These are phyloP conservation scores for Xylariaceae sp. DNA, from an alignment of 2,329 filamentous ascomycete genomes.

Conservation along the genomic window DNA sequence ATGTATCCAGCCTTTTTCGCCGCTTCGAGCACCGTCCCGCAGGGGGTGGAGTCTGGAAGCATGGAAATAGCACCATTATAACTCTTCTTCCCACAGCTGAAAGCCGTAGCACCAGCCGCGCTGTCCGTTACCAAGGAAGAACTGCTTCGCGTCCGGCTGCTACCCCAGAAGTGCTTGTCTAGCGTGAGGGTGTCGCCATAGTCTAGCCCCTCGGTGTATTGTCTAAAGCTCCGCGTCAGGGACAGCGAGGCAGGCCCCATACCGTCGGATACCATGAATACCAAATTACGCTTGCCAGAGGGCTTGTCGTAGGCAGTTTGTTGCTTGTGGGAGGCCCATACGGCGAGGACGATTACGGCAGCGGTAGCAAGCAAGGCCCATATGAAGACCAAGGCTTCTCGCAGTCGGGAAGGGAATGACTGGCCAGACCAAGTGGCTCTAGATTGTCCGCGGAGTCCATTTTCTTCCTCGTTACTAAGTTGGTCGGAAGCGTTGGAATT, in stretches of 20 bases:
- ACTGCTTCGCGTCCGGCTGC: constrained; percentile 81
- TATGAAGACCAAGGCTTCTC: constrained; percentile 74
- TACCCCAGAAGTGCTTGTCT: constrained; percentile 88
- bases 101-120: constrained; percentile 95
- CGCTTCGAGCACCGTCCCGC: constrained; percentile 90
- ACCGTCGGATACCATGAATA: constrained; percentile 99
- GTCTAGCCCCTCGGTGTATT: constrained; percentile 74
- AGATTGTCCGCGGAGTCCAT: constrained; percentile 38
- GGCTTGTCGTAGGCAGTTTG: constrained; percentile 44
- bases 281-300: constrained; percentile 81
- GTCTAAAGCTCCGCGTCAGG: constrained; percentile 83
- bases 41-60: constrained; percentile 80
- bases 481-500: constrained; percentile 18
- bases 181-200: constrained; percentile 75
- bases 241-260: constrained; percentile 95
- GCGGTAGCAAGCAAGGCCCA: constrained; percentile 85
- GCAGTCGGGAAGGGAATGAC: constrained; percentile 49
- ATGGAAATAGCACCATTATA: constrained; percentile 97
- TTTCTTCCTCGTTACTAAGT: constrained; percentile 39
- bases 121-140: constrained; percentile 91
- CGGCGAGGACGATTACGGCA: constrained; percentile 76
- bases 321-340: constrained; percentile 74
- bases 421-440: constrained; percentile 26
- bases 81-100: constrained; percentile 88
- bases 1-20: constrained; percentile 89